Conservation (phyloP, 192 early-diverging fungal genomes). For the Coemansia sp. region DNA sequence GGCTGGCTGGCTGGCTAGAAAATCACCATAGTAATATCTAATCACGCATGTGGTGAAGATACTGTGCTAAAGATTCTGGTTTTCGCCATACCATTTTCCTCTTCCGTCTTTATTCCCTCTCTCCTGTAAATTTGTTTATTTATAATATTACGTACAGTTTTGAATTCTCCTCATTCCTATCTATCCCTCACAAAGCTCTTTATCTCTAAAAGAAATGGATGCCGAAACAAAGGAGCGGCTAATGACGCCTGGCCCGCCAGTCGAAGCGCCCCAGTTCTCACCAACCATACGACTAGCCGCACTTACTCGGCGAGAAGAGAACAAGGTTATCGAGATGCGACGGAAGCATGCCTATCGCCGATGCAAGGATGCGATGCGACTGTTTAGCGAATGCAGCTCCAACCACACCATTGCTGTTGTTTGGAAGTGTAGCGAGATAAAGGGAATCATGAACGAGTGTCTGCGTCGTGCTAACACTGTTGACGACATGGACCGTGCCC, state of each 20-base stretch:
- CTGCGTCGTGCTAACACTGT: constrained; percentile 50
- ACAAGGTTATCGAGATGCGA: constrained; percentile 44
- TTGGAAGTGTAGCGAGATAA: constrained; percentile 48
- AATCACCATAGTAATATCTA: too few species aligned
- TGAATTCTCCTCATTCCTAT: too few species aligned
- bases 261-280: constrained; percentile 30
- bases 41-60: too few species aligned
- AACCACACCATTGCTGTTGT: constrained; percentile 48
- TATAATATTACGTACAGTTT: too few species aligned
- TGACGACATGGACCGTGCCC: constrained; percentile 52
- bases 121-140: too few species aligned
- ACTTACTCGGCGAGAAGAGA: constrained; percentile 46
- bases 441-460: constrained; percentile 55
- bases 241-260: constrained; percentile 46
- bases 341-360: constrained; percentile 42
- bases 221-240: constrained; percentile 38
- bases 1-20: too few species aligned
- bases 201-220: constrained; percentile 30
- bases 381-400: constrained; percentile 49
- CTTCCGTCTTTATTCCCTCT: too few species aligned
- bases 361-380: constrained; percentile 33
- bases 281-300: constrained; percentile 36
- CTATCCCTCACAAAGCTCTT: too few species aligned
- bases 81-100: too few species aligned
- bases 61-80: too few species aligned